Base-by-base conservation (phyloP, 148 eudicot species). In the Gaultheria prostrata region DNA sequence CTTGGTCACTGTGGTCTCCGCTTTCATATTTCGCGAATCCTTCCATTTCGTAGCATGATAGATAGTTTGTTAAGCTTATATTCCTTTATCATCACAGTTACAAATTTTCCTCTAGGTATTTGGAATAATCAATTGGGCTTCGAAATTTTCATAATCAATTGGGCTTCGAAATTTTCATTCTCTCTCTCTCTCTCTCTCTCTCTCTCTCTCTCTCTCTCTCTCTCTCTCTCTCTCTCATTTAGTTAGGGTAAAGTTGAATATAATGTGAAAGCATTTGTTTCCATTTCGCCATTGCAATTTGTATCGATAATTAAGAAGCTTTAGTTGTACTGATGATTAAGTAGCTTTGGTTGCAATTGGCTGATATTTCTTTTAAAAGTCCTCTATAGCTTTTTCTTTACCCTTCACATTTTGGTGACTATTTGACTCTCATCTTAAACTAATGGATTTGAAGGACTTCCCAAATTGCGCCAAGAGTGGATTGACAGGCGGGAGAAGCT, bases 401-500 rank as follows among this genome's bases (percentile, higher is more conserved):
- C 46, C 9, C 12, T 14, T 53, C 39, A 12, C 54, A n/a, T 39
- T 26, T 43, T 61, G 13, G 21, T 12, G 10, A 30, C 15, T 30
- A 56, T 46, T 74, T 33, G 8, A 77, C 80, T 82, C 49, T 70
- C 59, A 11, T 59, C 13, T 8, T 51, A 45, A 32, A 48, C 17
- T 12, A 7, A 63, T 85, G 54, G 10, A 30, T 51, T 76, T 81
- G 6, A 85, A 97, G 99, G 99, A 82, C 94, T 94, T 28, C 97
- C 99, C 6, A 93, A 94, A 85, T 78, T 93, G 87, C 94, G 99
- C 61, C 87, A 91, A 84, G 94, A 92, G 26, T 97, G 99, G 99
- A 80, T 97, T 82, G 94, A 89, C 86, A 88, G 92, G 90, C 89
- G 98, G 90, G 97, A 92, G 83, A 92, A 92, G 81, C 61, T 90